A percentile compares a stretch with the other conserved stretches of the same genome.
These are phyloP conservation scores for Penicillium bialowiezense DNA, from an alignment of 495 filamentous ascomycete species.

Conservation along the genomic window DNA sequence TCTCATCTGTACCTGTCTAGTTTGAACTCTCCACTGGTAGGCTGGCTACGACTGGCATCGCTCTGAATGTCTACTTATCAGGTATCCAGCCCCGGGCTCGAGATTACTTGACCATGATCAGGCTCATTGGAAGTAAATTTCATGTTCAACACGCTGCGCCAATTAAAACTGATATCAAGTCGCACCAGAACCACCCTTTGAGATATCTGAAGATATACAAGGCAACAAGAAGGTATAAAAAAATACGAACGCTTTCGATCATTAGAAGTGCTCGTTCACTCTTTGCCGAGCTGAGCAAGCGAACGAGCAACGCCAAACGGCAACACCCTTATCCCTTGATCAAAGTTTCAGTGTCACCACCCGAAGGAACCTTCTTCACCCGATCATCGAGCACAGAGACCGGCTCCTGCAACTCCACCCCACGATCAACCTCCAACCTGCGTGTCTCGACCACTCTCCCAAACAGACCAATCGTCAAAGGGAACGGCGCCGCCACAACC, in stretches of 20 bases:
- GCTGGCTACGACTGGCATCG: background rate
- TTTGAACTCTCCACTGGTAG: constrained; percentile 13
- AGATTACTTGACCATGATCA: too few relatives aligned
- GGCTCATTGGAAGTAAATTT: too few relatives aligned
- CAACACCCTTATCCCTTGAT: background rate
- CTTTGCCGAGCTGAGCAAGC: background rate
- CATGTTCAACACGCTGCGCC: too few relatives aligned
- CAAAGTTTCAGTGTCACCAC: background rate
- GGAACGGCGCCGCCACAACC: constrained; percentile 60
- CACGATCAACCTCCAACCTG: constrained; percentile 57
- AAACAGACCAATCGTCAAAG: constrained; percentile 65
- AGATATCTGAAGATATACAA: too few relatives aligned
- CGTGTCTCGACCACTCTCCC: constrained; percentile 52
- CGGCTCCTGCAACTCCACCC: constrained; percentile 17
- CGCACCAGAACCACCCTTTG: too few relatives aligned
- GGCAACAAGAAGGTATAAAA: too few relatives aligned
- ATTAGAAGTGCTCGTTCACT: too few relatives aligned
- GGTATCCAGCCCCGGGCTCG: too few relatives aligned
- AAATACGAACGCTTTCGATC: too few relatives aligned
- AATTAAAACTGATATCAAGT: too few relatives aligned
- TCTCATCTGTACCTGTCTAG: constrained; percentile 30
- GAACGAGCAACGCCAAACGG: too few relatives aligned
- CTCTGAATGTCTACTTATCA: background rate
- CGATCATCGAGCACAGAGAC: background rate
- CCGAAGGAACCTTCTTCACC: background rate